Base-by-base conservation (phyloP, 768 basidiomycete genomes). In the Boletus sp. region DNA sequence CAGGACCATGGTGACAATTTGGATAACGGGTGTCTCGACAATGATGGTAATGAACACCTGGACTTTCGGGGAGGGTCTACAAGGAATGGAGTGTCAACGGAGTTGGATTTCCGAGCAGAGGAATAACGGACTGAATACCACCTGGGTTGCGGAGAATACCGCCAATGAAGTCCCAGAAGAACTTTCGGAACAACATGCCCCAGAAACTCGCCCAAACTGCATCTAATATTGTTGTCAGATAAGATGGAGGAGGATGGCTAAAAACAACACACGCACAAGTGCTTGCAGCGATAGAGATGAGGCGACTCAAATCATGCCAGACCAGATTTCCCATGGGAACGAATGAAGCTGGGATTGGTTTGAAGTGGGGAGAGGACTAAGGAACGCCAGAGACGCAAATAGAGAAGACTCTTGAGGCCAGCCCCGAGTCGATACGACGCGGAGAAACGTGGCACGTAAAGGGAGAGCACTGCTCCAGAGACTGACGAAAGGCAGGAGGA, bases 91-190 rank as follows among this genome's bases (percentile, higher is more conserved):
- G 18, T 30, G 47, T 49, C 58, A 53, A 20, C 28, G 12, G 11
- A 14, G 10, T 35, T 39, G 14, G 24, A 24, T 20, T 29, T 40
- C 20, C 18, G 14, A 15, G 28, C 17, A 42, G 39, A 2, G 29
- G 7, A 45, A 36, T 36, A 14, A 84, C 86, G 67, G 61, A 91
- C 90, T 91, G 89, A 28, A 90, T 55, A 52, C 90, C 90, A 75
- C 90, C 90, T 30, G 90, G 90, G 69, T 83, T 80, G 59, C 89
- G 87, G 55, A 92, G 69, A 55, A 80, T 86, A 47, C 90, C 93
- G 57, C 84, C 86, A n/a, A 93, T 76, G 69, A 96, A 92, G 76
- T 96, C 94, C 90, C 91, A 96, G 76, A 96, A 94, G 82, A 92
- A 96, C 76, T 96, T 96, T 73, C 92, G 90, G 76, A 85, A 94